phyloP scores from a whole-genome alignment of 192 early-diverging fungal genomes.

The Paraglomus occultum region DNA sequence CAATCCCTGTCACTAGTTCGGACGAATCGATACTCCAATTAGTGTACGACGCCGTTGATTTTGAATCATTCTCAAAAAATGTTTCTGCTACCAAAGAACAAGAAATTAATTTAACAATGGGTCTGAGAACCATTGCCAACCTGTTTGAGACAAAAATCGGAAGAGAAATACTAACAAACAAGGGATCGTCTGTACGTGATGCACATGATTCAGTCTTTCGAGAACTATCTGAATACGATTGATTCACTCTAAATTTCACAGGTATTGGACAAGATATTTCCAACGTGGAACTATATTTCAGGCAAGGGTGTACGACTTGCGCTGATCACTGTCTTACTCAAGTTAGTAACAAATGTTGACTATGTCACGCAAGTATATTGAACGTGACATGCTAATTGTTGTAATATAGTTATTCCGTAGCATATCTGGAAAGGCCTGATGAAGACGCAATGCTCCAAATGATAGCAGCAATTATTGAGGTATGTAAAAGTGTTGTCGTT shows the following conservation, averaged over 20 bases:
- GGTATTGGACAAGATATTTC: conserved; percentile 24
- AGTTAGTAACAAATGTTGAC: not conserved
- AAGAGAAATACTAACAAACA: not conserved
- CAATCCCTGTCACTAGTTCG: conserved; percentile 37
- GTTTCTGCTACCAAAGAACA: conserved; percentile 7
- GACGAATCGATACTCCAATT: conserved; percentile 12
- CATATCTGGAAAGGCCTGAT: conserved; percentile 11
- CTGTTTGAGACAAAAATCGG: conserved; percentile 20
- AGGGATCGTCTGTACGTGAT: conserved; percentile 2
- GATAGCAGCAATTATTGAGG: conserved; percentile 20
- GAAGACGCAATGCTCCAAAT: conserved; percentile 19
- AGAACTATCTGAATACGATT: not conserved
- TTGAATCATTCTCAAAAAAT: not conserved
- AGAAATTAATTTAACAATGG: conserved; percentile 24
- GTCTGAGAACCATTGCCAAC: conserved; percentile 16
- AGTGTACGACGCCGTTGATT: not conserved
- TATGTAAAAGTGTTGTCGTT: not conserved
- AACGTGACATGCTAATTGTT: not conserved
- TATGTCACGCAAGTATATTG: not conserved
- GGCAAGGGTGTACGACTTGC: conserved; percentile 21
- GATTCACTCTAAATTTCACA: not conserved
- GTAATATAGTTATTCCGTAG: conserved; percentile 13
- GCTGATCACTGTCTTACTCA: conserved; percentile 18
- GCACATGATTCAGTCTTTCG: no score
- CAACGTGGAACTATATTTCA: conserved; percentile 8